Base-by-base conservation (phyloP, 257 asterid species). In the Solanum paucissectum region DNA sequence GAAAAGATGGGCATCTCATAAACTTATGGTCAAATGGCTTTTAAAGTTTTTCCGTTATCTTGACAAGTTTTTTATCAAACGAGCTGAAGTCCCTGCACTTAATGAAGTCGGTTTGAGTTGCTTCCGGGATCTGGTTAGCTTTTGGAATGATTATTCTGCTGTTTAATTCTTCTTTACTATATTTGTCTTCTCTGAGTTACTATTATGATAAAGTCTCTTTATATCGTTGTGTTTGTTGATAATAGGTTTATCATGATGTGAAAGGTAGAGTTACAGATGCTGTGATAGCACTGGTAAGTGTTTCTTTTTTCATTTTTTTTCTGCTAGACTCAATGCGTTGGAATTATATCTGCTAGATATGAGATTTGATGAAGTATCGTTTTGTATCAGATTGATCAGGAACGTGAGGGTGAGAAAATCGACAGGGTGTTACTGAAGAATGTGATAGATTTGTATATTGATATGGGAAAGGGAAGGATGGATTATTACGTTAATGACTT, bases 401-500 rank as follows among this genome's bases (percentile, higher is more conserved):
- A 94, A 89, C 91, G 94, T 9, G 94, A 94, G 90, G 94, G 96
- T 71, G 96, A 94, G 92, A 93, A 93, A 87, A 93, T 94, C n/a
- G 95, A 93, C 72, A 89, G 94, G 36, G 94, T 93, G 83, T 87
- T 94, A 44, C 38, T 93, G 76, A 92, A 92, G 91, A 92, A 90
- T 62, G 92, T 94, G 44, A 58, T 94, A 87, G 92, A 93, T 89
- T 93, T 93, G 75, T 94, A 91, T 91, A 95, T 93, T 86, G 96
- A 94, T 87, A 91, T 94, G 87, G 96, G 95, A 92, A 92, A 91
- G 94, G 96, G 95, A 58, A 91, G 90, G 85, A 91, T 94, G 95
- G 93, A 93, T 64, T 86, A 84, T 66, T 93, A 93, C 68, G 95
- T 88, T 72, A 90, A 90, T 52, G 94, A 94, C 86, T 93, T 94